A percentile compares a stretch with the other conserved stretches of the same genome.
phyloP scores from a whole-genome alignment of 805 yeast species.

The Sugiyamaella marilandica region DNA sequence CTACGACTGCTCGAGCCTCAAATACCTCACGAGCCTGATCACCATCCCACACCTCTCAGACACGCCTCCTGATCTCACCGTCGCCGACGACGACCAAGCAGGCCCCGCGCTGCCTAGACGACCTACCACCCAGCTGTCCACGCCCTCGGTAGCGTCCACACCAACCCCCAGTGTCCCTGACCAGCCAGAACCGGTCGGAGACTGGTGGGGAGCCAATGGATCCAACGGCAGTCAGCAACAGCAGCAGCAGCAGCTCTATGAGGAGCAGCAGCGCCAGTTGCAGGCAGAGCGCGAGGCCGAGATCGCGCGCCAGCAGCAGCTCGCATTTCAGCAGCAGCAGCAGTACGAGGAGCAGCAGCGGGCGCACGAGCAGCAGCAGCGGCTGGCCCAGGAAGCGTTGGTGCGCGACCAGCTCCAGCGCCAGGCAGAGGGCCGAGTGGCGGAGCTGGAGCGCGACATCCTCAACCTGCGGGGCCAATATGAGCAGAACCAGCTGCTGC shows the following conservation, averaged over 20 bases:
- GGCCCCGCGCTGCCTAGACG: constrained; percentile 40
- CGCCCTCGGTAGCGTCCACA: constrained; percentile 23
- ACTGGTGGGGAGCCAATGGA: constrained; percentile 39
- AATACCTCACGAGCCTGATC: constrained; percentile 73
- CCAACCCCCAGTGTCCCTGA: constrained; percentile 32
- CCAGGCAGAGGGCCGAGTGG: constrained; percentile 72
- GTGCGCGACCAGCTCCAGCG: constrained; percentile 62
- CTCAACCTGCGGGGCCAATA: constrained; percentile 71
- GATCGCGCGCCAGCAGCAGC: constrained; percentile 60
- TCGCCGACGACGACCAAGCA: constrained; percentile 39
- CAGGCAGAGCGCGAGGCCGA: constrained; percentile 62
- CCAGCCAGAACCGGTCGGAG: constrained; percentile 36
- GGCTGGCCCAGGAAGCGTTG: constrained; percentile 64
- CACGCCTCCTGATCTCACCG: constrained; percentile 55
- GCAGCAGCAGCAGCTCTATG: constrained; percentile 46
- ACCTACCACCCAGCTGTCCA: constrained; percentile 30
- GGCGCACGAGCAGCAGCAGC: constrained; percentile 62
- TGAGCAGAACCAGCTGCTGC: constrained; percentile 76
- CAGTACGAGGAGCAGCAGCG: constrained; percentile 72
- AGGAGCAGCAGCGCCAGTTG: constrained; percentile 55
- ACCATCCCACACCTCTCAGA: constrained; percentile 66
- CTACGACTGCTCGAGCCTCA: constrained; percentile 82
- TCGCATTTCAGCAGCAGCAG: constrained; percentile 62
- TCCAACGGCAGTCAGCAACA: constrained; percentile 39
- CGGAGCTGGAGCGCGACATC: constrained; percentile 78